Evolutionary conservation across 306 rosid genomes (phyloP), one percentile per base, ranked within the genome.

Genomic region (Inga oerstediana): DNA sequence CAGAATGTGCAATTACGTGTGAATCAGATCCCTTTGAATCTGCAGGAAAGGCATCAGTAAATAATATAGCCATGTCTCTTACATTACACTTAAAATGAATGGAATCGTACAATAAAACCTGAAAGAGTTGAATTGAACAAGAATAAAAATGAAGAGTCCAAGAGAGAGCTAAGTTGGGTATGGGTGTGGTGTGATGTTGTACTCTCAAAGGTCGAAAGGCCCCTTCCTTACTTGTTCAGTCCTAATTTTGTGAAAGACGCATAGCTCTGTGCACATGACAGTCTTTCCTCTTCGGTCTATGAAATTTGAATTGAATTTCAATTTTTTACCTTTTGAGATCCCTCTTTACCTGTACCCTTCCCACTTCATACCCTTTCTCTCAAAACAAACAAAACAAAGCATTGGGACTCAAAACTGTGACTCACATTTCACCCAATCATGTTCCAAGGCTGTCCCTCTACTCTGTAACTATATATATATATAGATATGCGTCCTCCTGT

Each of bases 351-450:
- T 39, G 67, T 32, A 51, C 62, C 20, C 7, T 58, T 27, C 76
- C 39, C 34, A 75, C 45, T 52, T 27, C 41, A 10, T 68, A 39
- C 81, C 30, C 20, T 17, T 81, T 79, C n/a, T 35, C 77, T 75
- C 37, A 49, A 56, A 67, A 10, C 34, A 51, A 80, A 82, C 32
- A 46, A 46, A 46, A 43, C 71, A 82, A 83, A 43, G 72, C 68
- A 78, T 84, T 62, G 86, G 88, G 75, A 87, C 86, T 84, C 84
- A 78, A 80, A 76, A 74, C 43, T 81, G 65, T 68, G 82, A 22
- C 52, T 78, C 48, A 81, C 61, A 54, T 54, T 14, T 54, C 61
- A 54, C 22, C 41, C 72, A 75, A 67, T 69, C 84, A 79, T 79
- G 84, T 84, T 64, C 64, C 82, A 78, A 78, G 70, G 84, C 62